Conservation (phyloP, 2,329 filamentous ascomycete genomes). For the Gaeumannomyces tritici region DNA sequence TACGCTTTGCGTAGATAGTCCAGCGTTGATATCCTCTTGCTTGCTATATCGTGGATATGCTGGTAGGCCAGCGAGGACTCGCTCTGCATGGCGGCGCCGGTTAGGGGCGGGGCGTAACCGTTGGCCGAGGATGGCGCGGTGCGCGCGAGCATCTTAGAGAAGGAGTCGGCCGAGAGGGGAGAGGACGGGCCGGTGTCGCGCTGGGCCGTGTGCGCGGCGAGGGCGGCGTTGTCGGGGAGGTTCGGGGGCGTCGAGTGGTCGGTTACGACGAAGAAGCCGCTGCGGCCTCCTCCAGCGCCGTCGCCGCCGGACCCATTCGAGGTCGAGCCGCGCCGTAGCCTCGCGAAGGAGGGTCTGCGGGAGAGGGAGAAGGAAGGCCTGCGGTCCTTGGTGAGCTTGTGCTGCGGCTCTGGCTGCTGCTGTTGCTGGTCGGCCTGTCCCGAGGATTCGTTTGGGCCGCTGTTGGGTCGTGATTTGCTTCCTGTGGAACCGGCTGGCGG, state of each 20-base stretch:
- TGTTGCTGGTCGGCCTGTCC: conserved; percentile 5
- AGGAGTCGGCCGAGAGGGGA: conserved; percentile 24
- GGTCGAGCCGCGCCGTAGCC: conserved; percentile 27
- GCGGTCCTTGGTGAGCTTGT: conserved; percentile 35
- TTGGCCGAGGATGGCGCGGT: conserved; percentile 24
- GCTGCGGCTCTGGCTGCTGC: conserved; percentile 21
- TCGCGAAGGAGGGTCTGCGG: conserved; percentile 42
- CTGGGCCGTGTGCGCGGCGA: conserved; percentile 12
- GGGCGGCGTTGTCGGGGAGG: conserved; percentile 37
- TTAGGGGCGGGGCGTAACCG: conserved; percentile 17
- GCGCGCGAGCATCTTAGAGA: conserved; percentile 34
- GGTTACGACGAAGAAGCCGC: conserved; percentile 27
- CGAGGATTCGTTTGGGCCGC: not conserved
- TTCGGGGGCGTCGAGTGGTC: conserved; percentile 41
- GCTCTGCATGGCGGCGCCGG: conserved; percentile 22
- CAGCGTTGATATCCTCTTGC: conserved; percentile 88
- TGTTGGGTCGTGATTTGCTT: not conserved
- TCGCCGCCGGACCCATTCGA: conserved; percentile 16
- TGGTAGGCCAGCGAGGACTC: conserved; percentile 42
- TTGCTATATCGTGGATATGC: conserved; percentile 73
- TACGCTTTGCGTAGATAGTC: conserved; percentile 90
- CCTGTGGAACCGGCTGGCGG: not conserved
- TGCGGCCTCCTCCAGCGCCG: not conserved
- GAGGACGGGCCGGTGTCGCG: conserved; percentile 16
- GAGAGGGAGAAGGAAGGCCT: conserved; percentile 45